Conservation (phyloP, 306 rosid genomes). For the Lagenaria siceraria region DNA sequence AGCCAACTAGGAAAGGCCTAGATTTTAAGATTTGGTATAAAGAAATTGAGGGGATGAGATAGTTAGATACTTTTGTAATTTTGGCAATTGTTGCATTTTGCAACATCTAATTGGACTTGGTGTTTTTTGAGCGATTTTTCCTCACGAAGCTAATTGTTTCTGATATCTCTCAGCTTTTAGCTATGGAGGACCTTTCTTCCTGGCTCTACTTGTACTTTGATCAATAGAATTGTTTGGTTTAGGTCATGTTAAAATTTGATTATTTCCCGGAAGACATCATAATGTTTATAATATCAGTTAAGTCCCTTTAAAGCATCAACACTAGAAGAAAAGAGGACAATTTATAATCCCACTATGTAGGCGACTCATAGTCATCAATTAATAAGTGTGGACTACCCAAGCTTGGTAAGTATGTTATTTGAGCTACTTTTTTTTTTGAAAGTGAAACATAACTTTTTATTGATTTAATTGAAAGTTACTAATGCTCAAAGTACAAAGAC, state of each 20-base stretch:
- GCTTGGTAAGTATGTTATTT: not conserved
- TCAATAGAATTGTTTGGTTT: not conserved
- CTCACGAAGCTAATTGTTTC: not conserved
- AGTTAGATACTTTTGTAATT: not conserved
- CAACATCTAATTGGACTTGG: not conserved
- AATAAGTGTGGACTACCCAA: not conserved
- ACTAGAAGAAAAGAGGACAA: not conserved
- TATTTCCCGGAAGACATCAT: not conserved
- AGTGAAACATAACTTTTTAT: too few species aligned
- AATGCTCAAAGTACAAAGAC: too few species aligned
- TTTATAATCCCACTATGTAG: not conserved
- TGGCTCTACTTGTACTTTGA: not conserved
- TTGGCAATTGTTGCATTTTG: not conserved
- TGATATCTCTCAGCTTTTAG: not conserved
- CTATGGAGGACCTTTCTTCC: not conserved
- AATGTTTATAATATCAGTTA: not conserved
- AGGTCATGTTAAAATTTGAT: not conserved
- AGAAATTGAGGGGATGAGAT: not conserved
- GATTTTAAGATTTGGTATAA: not conserved
- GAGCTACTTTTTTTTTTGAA: not conserved
- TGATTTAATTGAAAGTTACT: too few species aligned
- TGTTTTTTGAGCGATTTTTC: not conserved
- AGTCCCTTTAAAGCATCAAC: not conserved
- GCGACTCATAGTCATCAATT: not conserved
- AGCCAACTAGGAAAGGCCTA: not conserved